These are phyloP conservation scores for Aegilops longissima DNA, from an alignment of 176 grass and related monocot species.

Conservation along the genomic window DNA sequence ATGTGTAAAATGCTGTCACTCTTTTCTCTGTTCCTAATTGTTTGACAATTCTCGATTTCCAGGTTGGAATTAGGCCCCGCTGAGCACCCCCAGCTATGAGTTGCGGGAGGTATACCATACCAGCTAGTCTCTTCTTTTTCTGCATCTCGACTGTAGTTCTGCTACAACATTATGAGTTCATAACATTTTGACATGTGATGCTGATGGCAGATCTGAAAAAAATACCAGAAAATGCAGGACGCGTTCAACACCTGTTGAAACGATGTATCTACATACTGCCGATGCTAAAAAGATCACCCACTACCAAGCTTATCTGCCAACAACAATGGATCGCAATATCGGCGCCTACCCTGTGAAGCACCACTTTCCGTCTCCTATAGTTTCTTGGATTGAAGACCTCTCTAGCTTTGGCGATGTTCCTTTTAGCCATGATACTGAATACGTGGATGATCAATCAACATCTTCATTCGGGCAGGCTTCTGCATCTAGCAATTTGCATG, in stretches of 20 bases:
- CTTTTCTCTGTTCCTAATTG: not conserved
- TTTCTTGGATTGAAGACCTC: conserved; percentile 89
- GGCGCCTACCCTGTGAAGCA: conserved; percentile 60
- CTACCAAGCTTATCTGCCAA: conserved; percentile 4
- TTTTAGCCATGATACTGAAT: conserved; percentile 46
- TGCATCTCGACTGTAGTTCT: not conserved
- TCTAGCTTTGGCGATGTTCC: conserved; percentile 50
- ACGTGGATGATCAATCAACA: conserved; percentile 40
- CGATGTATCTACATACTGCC: conserved; percentile 1
- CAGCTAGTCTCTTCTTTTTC: not conserved
- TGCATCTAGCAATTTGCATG: conserved; percentile 53
- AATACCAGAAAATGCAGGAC: conserved; percentile 19
- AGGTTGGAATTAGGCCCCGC: conserved; percentile 3
- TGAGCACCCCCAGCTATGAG: conserved; percentile 19
- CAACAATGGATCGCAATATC: not conserved
- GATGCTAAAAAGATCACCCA: not conserved
- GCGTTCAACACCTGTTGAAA: not conserved
- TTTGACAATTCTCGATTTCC: not conserved
- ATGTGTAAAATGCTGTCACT: not conserved
- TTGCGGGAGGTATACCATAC: conserved; percentile 22
- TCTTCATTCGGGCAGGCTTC: conserved; percentile 49
- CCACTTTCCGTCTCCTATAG: conserved; percentile 59
- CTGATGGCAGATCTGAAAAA: conserved; percentile 18
- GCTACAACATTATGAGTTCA: not conserved
- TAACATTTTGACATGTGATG: not conserved